Evolutionary conservation across 2,329 filamentous ascomycete genomes (phyloP).

Genomic region (Zarea fungicola): DNA sequence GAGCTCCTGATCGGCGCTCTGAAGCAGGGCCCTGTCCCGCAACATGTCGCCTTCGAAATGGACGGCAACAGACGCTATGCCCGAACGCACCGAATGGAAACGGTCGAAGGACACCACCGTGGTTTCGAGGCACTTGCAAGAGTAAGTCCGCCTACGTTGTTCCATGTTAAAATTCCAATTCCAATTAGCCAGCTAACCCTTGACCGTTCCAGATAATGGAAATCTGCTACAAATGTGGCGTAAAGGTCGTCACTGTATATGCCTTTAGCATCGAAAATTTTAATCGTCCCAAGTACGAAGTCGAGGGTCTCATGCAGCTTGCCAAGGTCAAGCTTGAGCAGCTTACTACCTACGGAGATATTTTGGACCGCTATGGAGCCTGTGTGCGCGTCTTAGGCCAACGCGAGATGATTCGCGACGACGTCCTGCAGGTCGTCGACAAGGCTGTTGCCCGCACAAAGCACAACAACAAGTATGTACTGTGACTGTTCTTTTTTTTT

Average conservation of each 20-base stretch:
- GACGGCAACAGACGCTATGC: constrained; percentile 96
- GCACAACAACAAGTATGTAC: constrained; percentile 68
- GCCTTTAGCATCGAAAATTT: constrained; percentile 99
- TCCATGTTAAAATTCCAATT: constrained; percentile 7
- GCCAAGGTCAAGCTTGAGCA: constrained; percentile 93
- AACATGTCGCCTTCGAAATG: constrained; percentile 99
- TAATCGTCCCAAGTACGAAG: constrained; percentile 92
- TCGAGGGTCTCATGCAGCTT: constrained; percentile 95
- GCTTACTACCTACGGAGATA: constrained; percentile 84
- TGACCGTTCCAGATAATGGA: constrained; percentile 67
- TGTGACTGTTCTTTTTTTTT: not conserved
- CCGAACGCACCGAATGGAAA: constrained; percentile 85
- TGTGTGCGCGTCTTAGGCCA: constrained; percentile 81
- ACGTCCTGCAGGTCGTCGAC: constrained; percentile 85
- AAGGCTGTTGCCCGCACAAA: constrained; percentile 81
- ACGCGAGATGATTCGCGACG: constrained; percentile 73
- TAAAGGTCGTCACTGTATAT: constrained; percentile 95
- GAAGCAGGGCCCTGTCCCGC: constrained; percentile 84
- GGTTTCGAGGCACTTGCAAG: constrained; percentile 92
- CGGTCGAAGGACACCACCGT: constrained; percentile 89
- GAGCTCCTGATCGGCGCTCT: constrained; percentile 85
- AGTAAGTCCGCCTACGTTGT: constrained; percentile 42
- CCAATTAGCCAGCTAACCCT: constrained; percentile 18
- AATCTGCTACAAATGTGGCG: constrained; percentile 95
- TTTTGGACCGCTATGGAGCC: constrained; percentile 89